These are phyloP conservation scores for Stephania japonica DNA, from an alignment of 164 flowering plant species.

Conservation along the genomic window DNA sequence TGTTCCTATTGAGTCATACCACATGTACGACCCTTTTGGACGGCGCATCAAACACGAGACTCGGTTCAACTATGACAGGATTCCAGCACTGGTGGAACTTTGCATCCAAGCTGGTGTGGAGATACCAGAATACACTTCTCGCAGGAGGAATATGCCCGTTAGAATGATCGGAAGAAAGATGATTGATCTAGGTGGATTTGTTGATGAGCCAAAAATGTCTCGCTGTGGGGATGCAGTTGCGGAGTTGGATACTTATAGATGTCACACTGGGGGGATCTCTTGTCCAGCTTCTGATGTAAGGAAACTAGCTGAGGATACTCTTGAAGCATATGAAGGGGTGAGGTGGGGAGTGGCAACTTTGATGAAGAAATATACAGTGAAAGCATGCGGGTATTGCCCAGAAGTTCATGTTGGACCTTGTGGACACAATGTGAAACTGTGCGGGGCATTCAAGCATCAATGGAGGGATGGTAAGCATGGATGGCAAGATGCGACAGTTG, in stretches of 20 bases:
- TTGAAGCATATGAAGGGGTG: slow-evolving; percentile 67
- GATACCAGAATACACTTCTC: slow-evolving; percentile 75
- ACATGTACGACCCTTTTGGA: slow-evolving; percentile 90
- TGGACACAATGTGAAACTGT: slow-evolving; percentile 90
- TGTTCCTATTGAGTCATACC: slow-evolving; percentile 82
- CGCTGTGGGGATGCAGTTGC: slow-evolving; percentile 22
- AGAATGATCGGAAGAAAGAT: slow-evolving; percentile 80
- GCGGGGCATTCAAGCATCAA: slow-evolving; percentile 91
- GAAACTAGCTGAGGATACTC: slow-evolving; percentile 55
- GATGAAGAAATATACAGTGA: slow-evolving; percentile 76
- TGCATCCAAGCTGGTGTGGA: slow-evolving; percentile 97
- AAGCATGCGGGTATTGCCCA: slow-evolving; percentile 94
- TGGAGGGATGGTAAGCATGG: slow-evolving; percentile 99
- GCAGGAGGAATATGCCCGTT: slow-evolving; percentile 68
- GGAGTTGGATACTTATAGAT: slow-evolving; percentile 61
- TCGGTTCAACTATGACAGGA: slow-evolving; percentile 73
- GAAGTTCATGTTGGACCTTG: slow-evolving; percentile 98
- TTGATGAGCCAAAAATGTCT: slow-evolving; percentile 51
- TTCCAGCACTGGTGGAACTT: slow-evolving; percentile 91
- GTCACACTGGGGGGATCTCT: slow-evolving; percentile 28
- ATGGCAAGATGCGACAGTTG: slow-evolving; percentile 88
- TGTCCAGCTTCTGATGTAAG: slow-evolving; percentile 39
- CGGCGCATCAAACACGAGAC: slow-evolving; percentile 77
- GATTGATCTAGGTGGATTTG: slow-evolving; percentile 65
- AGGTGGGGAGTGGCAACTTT: slow-evolving; percentile 50